phyloP scores from a whole-genome alignment of 192 early-diverging fungal genomes.

The Pilaira anomala region DNA sequence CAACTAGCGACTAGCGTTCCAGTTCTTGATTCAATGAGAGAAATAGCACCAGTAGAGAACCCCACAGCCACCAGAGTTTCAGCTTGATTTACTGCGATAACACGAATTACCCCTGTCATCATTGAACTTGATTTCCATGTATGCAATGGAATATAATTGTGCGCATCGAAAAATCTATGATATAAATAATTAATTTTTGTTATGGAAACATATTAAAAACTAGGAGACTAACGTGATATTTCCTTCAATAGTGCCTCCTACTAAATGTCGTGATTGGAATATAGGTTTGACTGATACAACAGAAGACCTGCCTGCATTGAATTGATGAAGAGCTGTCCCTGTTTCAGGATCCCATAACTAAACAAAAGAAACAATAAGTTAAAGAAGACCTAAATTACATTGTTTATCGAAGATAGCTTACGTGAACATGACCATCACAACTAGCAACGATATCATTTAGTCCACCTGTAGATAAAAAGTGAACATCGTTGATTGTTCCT shows the following conservation, averaged over 20 bases:
- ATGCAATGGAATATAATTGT: constrained; percentile 32
- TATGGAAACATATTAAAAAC: not conserved
- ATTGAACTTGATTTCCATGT: constrained; percentile 40
- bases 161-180: constrained; percentile 38
- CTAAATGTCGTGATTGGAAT: constrained; percentile 45
- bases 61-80: constrained; percentile 55
- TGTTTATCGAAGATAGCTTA: too few species aligned
- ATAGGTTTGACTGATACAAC: constrained; percentile 50
- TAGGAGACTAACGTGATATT: constrained; percentile 38
- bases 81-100: constrained; percentile 40
- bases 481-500: constrained; percentile 43
- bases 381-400: too few species aligned
- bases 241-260: constrained; percentile 48
- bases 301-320: constrained; percentile 42
- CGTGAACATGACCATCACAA: constrained; percentile 59
- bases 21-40: constrained; percentile 52
- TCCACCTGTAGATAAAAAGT: constrained; percentile 47
- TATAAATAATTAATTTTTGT: not conserved
- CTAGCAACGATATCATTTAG: constrained; percentile 49
- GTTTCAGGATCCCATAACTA: constrained; percentile 60
- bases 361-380: not conserved
- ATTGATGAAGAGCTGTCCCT: constrained; percentile 46
- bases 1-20: constrained; percentile 51
- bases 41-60: constrained; percentile 50
- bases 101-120: constrained; percentile 34